Percentiles rank a stretch among this genome's conserved stretches.
These are phyloP conservation scores for Candida mesenterica DNA, from an alignment of 1,139 yeast genomes.

Conservation along the genomic window DNA sequence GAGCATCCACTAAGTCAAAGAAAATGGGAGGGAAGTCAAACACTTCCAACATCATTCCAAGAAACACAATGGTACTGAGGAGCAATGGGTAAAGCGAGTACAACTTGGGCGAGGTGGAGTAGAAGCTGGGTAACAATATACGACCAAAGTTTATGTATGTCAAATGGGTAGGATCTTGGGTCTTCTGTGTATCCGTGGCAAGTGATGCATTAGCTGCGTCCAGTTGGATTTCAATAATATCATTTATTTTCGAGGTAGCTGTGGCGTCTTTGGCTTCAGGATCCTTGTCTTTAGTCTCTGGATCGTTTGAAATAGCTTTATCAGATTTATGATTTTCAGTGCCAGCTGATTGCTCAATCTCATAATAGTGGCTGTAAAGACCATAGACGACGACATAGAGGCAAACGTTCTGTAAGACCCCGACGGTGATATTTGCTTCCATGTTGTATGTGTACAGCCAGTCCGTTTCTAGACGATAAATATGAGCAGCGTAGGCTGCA, in stretches of 20 bases:
- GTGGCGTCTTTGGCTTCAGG: neutral
- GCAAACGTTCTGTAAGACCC: constrained; percentile 66
- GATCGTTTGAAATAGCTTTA: no score
- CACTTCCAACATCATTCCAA: constrained; percentile 84
- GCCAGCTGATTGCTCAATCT: constrained; percentile 24
- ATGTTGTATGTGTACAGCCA: constrained; percentile 95
- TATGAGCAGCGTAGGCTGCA: constrained; percentile 57
- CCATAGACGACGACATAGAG: constrained; percentile 32
- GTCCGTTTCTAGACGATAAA: constrained; percentile 61
- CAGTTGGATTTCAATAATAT: no score
- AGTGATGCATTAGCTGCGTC: neutral
- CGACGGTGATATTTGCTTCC: constrained; percentile 82
- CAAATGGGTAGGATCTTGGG: constrained; percentile 21
- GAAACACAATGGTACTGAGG: constrained; percentile 50
- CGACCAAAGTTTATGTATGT: constrained; percentile 24
- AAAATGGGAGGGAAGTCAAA: constrained; percentile 81
- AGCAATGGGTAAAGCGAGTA: constrained; percentile 43
- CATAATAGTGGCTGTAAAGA: constrained; percentile 34
- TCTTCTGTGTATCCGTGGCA: neutral
- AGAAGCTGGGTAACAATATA: constrained; percentile 34
- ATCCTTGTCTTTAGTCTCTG: neutral
- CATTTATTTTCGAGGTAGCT: no score
- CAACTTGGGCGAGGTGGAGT: constrained; percentile 36
- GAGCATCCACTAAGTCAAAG: constrained; percentile 77
- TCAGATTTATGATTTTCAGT: no score